Evolutionary conservation across 805 yeast species (phyloP).

Genomic region (Wickerhamiella hasegawae): DNA sequence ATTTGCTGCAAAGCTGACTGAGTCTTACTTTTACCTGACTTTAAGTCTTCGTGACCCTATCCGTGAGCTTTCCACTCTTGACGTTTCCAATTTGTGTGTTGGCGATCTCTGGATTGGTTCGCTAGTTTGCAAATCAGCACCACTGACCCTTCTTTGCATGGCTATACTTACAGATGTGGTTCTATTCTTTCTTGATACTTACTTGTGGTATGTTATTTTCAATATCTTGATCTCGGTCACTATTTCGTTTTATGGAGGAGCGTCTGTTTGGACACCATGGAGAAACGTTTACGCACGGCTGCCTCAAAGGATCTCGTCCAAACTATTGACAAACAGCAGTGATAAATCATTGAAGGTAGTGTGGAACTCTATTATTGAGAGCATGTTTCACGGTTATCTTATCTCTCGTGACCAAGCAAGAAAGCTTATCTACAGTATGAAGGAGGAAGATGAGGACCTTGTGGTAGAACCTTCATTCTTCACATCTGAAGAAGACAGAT

Average conservation of each 20-base stretch:
- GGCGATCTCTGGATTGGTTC: slow-evolving; percentile 45
- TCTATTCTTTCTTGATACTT: slow-evolving; percentile 64
- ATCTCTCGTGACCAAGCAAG: slow-evolving; percentile 59
- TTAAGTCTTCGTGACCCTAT: slow-evolving; percentile 59
- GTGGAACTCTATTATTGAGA: slow-evolving; percentile 73
- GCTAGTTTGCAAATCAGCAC: slow-evolving; percentile 38
- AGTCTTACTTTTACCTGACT: slow-evolving; percentile 65
- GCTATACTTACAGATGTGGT: slow-evolving; percentile 47
- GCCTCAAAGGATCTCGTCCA: slow-evolving; percentile 61
- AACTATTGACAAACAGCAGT: slow-evolving; percentile 39
- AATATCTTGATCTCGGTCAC: slow-evolving; percentile 59
- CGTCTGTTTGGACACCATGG: slow-evolving; percentile 84
- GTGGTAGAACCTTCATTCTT: slow-evolving; percentile 42
- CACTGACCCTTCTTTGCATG: slow-evolving; percentile 37
- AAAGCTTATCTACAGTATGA: slow-evolving; percentile 37
- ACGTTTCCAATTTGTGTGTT: slow-evolving; percentile 34
- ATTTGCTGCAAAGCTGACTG: slow-evolving; percentile 50
- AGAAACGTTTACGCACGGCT: slow-evolving; percentile 59
- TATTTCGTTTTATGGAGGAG: slow-evolving; percentile 56
- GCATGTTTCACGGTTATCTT: slow-evolving; percentile 71
- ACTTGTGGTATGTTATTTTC: slow-evolving; percentile 74
- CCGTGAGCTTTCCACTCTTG: slow-evolving; percentile 46
- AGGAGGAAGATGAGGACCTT: slow-evolving; percentile 19
- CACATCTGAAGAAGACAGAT: slow-evolving; percentile 66
- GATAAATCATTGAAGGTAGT: slow-evolving; percentile 24